These are phyloP conservation scores for Ceratobasidium sp. DNA, from an alignment of 1,284 basidiomycete species.

Conservation along the genomic window DNA sequence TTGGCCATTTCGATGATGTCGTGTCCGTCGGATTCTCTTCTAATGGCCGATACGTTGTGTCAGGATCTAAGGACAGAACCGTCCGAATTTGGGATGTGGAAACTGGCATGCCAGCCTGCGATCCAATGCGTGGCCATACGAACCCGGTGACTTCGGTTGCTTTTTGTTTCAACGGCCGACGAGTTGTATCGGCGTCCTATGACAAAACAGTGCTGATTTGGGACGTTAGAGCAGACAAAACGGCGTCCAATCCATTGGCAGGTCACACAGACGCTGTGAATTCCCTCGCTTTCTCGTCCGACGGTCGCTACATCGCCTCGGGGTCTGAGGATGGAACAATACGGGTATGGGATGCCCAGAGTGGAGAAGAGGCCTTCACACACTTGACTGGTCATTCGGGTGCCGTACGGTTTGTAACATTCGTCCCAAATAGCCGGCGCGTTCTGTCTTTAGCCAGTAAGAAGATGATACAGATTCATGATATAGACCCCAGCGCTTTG, in stretches of 20 bases:
- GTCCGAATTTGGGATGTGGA: slow-evolving; percentile 27
- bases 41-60: slow-evolving; percentile 27
- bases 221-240: not conserved
- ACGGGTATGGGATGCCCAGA: slow-evolving; percentile 33
- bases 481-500: too few species aligned
- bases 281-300: slow-evolving; percentile 24
- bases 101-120: not conserved
- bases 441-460: too few species aligned
- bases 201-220: slow-evolving; percentile 28
- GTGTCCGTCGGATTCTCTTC: slow-evolving; percentile 33
- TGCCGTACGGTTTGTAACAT: not conserved
- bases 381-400: slow-evolving; percentile 30
- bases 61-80: slow-evolving; percentile 31
- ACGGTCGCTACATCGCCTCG: slow-evolving; percentile 17
- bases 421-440: slow-evolving; percentile 6
- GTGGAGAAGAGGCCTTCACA: not conserved
- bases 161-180: slow-evolving; percentile 17
- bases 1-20: not conserved
- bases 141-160: not conserved
- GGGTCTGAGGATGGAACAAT: slow-evolving; percentile 37
- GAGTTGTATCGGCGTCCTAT: slow-evolving; percentile 12
- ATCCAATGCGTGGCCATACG: slow-evolving; percentile 18
- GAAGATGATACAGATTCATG: too few species aligned
- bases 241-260: not conserved
- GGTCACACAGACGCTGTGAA: not conserved